Conservation (phyloP, 2,329 filamentous ascomycete genomes). For the Fulvia fulva region DNA sequence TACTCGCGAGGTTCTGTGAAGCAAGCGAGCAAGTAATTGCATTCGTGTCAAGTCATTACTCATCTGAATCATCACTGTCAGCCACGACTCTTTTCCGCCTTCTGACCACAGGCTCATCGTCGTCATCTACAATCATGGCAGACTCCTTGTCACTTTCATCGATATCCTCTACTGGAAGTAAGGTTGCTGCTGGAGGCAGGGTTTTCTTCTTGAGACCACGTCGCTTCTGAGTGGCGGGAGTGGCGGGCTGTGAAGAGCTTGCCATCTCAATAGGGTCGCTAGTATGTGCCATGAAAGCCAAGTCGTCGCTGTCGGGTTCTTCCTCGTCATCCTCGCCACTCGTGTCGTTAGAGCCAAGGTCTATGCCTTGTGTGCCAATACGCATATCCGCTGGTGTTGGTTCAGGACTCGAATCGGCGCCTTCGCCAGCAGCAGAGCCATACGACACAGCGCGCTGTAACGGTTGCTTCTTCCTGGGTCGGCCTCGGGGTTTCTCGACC, state of each 20-base stretch:
- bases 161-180: slow-evolving; percentile 16
- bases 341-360: slow-evolving; percentile 45
- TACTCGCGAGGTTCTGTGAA: background rate
- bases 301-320: slow-evolving; percentile 44
- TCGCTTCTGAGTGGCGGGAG: slow-evolving; percentile 9
- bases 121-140: background rate
- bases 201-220: slow-evolving; percentile 18
- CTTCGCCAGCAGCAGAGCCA: slow-evolving; percentile 33
- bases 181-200: background rate
- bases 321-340: slow-evolving; percentile 42
- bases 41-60: slow-evolving; percentile 4
- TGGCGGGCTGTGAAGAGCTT: slow-evolving; percentile 27
- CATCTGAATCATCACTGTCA: slow-evolving; percentile 22
- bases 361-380: slow-evolving; percentile 35
- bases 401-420: slow-evolving; percentile 31
- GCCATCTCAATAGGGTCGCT: slow-evolving; percentile 36
- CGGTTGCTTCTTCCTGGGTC: slow-evolving; percentile 21
- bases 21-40: background rate
- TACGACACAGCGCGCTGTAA: slow-evolving; percentile 20
- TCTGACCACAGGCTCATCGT: slow-evolving; percentile 1
- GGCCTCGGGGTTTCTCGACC: slow-evolving; percentile 15
- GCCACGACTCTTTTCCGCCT: slow-evolving; percentile 19
- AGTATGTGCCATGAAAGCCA: slow-evolving; percentile 44
- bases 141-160: slow-evolving; percentile 12
- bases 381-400: slow-evolving; percentile 35